Conservation (phyloP, 352 stramenopile genomes). For the Phytophthora colocasiae region DNA sequence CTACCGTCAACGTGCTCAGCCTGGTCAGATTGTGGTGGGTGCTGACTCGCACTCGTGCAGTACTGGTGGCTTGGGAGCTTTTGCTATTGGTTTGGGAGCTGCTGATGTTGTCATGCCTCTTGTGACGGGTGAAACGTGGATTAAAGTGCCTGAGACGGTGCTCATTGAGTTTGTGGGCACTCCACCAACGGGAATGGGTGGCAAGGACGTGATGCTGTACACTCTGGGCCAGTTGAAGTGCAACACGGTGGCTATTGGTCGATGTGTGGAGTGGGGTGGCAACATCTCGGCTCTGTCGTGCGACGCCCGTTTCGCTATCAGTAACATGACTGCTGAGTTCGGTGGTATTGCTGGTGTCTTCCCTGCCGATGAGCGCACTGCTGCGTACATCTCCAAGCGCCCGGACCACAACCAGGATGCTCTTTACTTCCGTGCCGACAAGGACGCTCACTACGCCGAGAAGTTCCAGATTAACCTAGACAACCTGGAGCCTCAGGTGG, state of each 20-base stretch:
- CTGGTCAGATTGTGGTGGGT: conserved; percentile 84
- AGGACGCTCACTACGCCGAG: conserved; percentile 75
- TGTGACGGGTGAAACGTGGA: conserved; percentile 88
- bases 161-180: conserved; percentile 82
- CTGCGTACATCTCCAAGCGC: conserved; percentile 81
- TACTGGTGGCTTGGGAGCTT: conserved; percentile 78
- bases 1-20: conserved; percentile 84
- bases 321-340: conserved; percentile 90
- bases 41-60: conserved; percentile 85
- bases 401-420: conserved; percentile 79
- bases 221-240: conserved; percentile 87
- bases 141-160: conserved; percentile 89
- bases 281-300: conserved; percentile 82
- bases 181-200: conserved; percentile 75
- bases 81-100: conserved; percentile 79
- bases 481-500: conserved; percentile 75
- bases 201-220: conserved; percentile 91
- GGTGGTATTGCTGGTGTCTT: conserved; percentile 88
- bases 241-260: conserved; percentile 84
- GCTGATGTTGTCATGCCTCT: conserved; percentile 88
- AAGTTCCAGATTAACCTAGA: conserved; percentile 80
- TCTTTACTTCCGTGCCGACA: conserved; percentile 84
- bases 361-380: conserved; percentile 75
- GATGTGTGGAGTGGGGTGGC: conserved; percentile 83
- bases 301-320: conserved; percentile 85